Evolutionary conservation across 768 basidiomycete genomes (phyloP).

Genomic region (Clitopilus passeckerianus): DNA sequence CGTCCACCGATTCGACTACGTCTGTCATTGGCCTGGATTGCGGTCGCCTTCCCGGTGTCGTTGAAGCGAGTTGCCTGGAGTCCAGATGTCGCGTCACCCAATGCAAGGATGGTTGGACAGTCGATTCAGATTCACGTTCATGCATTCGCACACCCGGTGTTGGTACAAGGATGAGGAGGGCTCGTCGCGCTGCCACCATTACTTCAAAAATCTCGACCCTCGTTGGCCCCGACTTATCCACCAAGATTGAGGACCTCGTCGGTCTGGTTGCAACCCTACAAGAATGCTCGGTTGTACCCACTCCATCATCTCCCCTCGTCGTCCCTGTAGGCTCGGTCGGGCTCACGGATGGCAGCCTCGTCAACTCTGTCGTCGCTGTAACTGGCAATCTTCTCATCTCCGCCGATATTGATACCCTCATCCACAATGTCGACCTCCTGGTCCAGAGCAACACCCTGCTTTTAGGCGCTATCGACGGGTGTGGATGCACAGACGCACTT

Average conservation of each 20-base stretch:
- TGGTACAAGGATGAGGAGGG: neutral
- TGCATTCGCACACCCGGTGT: constrained; percentile 7
- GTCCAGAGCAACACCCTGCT: constrained; percentile 15
- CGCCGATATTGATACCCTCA: constrained; percentile 11
- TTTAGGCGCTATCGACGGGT: constrained; percentile 11
- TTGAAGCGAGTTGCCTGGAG: constrained; percentile 1
- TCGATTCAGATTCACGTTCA: constrained; percentile 5
- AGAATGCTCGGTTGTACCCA: neutral
- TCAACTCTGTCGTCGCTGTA: constrained; percentile 14
- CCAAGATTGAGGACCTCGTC: neutral
- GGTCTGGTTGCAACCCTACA: neutral
- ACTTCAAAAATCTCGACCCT: neutral
- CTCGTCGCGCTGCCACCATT: neutral
- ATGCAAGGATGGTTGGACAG: constrained; percentile 6
- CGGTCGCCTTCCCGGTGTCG: constrained; percentile 9
- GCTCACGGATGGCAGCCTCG: constrained; percentile 8
- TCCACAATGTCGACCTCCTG: constrained; percentile 13
- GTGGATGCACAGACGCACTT: constrained; percentile 14
- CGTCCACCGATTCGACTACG: constrained; percentile 14
- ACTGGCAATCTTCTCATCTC: constrained; percentile 16
- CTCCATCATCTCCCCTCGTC: neutral
- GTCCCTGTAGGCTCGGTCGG: neutral
- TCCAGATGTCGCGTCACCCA: constrained; percentile 8
- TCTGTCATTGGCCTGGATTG: constrained; percentile 20
- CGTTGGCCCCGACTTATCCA: neutral